Base-by-base conservation (phyloP, 2,329 filamentous ascomycete species). In the Alternaria viburni region DNA sequence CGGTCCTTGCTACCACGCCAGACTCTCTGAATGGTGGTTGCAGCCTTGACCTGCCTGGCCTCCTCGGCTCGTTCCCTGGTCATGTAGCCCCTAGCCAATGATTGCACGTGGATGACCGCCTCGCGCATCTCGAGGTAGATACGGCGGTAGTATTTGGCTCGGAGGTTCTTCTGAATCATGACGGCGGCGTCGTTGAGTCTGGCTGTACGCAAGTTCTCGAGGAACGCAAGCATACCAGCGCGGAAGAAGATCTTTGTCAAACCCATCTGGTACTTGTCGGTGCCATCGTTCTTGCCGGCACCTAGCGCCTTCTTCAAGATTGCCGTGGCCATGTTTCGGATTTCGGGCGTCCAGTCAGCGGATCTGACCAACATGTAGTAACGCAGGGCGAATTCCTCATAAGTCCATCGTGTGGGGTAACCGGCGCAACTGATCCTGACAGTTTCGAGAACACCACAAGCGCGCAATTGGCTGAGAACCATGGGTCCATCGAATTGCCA, bases 401-500 rank as follows among this genome's bases (percentile, higher is more conserved):
- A 99, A 0, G 96, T 98, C 96, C 96, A 99, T 78, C 96, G 87
- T 49, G 96, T 98, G 15, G 96, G 96, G 77, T 99, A 99, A 66
- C 96, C 96, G 68, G 96, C 96, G 79, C 92, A 96, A 83, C 93
- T 97, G 81, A 99, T 99, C 78, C 96, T 90, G 61, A 99, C 96
- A 5, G 96, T 99, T 83, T 99, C 96, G 62, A 99, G 88, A 41
- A 99, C 96, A 94, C 96, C 96, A 83, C 96, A 99, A 82, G 96
- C 96, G 81, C 96, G 90, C 74, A 99, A 86, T 81, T 99, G 96
- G 81, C 93, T 97, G 65, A 99, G 87, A 71, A 99, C 96, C 96
- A 99, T 99, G 4, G 96, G 96, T 0, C 96, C 96, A 78, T 99
- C 96, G 66, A 98, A 99, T 74, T 96, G 95, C 96, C 96, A 99